Conservation (phyloP, 169 alveolate genomes). For the Plasmodium coatneyi region DNA sequence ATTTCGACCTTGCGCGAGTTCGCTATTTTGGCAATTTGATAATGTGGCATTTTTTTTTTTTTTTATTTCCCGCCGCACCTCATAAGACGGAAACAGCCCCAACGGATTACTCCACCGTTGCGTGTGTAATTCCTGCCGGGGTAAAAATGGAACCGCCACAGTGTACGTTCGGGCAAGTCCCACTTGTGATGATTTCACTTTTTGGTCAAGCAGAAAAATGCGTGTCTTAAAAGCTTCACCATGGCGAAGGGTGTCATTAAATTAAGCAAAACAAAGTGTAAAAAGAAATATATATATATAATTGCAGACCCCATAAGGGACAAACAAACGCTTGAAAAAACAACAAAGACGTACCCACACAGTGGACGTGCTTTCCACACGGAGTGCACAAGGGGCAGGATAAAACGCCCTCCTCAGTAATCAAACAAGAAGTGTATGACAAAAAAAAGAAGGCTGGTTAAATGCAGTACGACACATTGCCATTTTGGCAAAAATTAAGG, state of each 20-base stretch:
- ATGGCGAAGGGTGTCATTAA: neutral
- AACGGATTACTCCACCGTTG: neutral
- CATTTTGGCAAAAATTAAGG: neutral
- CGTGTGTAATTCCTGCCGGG: neutral
- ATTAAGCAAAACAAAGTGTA: constrained; percentile 3
- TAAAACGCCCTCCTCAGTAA: neutral
- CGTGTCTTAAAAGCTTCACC: neutral
- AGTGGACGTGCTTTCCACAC: neutral
- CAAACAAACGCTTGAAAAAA: neutral
- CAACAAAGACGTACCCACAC: neutral
- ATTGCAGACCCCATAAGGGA: neutral
- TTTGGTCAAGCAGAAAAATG: neutral
- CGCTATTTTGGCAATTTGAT: neutral
- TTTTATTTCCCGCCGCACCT: neutral
- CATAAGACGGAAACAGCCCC: neutral
- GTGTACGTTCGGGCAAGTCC: neutral
- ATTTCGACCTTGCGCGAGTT: neutral
- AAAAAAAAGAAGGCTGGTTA: neutral
- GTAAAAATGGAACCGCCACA: neutral
- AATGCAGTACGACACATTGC: neutral
- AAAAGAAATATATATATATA: neutral
- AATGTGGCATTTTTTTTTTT: neutral
- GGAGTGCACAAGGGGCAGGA: neutral
- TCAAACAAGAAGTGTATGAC: neutral
- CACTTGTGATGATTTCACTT: neutral